phyloP scores from a whole-genome alignment of 2,329 filamentous ascomycete species.

The Phyllosticta capitalensis region DNA sequence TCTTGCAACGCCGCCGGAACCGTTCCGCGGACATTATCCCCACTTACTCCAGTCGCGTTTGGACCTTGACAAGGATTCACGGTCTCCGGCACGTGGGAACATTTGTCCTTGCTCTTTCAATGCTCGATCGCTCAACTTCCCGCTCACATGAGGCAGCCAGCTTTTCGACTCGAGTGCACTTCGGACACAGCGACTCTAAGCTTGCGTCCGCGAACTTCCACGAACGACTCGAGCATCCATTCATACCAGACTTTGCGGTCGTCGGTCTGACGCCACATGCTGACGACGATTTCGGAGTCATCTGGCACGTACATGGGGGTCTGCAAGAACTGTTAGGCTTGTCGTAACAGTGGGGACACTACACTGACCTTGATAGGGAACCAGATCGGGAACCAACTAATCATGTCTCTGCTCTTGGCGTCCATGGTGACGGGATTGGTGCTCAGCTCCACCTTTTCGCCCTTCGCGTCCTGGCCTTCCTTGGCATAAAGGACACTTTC shows the following conservation, averaged over 20 bases:
- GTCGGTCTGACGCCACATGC: constrained; percentile 94
- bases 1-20: too few species aligned
- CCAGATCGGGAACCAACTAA: constrained; percentile 98
- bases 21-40: too few species aligned
- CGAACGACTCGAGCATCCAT: constrained; percentile 85
- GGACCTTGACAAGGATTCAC: too few species aligned
- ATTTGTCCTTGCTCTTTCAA: not conserved
- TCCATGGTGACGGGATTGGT: constrained; percentile 90
- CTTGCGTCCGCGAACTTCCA: not conserved
- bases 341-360: not conserved
- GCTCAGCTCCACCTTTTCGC: constrained; percentile 68
- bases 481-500: constrained; percentile 76
- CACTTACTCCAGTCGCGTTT: too few species aligned
- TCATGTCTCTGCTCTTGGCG: constrained; percentile 91
- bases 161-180: constrained; percentile 29
- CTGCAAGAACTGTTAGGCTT: constrained; percentile 36
- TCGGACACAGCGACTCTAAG: constrained; percentile 20
- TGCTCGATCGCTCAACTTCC: not conserved
- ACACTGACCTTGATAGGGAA: constrained; percentile 79
- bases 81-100: too few species aligned
- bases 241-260: constrained; percentile 98
- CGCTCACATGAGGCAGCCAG: constrained; percentile 31
- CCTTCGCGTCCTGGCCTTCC: constrained; percentile 37
- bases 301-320: constrained; percentile 78
- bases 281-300: constrained; percentile 75